phyloP scores from a whole-genome alignment of 139 green algal species.

The Nannochloris sp. region DNA sequence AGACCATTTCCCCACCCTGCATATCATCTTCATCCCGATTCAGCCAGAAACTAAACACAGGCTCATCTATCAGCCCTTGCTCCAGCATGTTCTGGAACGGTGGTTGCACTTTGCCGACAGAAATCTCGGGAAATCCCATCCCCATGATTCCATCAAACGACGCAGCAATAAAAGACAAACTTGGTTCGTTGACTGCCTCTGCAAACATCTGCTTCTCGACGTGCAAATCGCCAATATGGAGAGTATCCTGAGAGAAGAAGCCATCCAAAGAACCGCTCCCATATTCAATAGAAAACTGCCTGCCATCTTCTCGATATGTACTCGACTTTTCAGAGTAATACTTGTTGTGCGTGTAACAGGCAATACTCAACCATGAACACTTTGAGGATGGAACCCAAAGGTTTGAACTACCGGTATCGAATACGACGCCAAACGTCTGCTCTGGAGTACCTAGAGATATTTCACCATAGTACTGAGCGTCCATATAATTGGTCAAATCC shows the following conservation, averaged over 20 bases:
- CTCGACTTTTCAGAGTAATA: conserved; percentile 66
- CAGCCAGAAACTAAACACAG: conserved; percentile 97
- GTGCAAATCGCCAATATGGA: conserved; percentile 63
- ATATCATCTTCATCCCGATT: conserved; percentile 49
- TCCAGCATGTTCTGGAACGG: conserved; percentile 84
- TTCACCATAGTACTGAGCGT: conserved; percentile 88
- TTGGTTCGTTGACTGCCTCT: conserved; percentile 81
- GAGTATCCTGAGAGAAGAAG: conserved; percentile 75
- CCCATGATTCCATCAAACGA: conserved; percentile 99
- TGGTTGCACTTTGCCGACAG: conserved; percentile 65
- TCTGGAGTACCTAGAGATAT: conserved; percentile 81
- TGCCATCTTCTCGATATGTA: conserved; percentile 54
- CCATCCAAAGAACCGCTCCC: conserved; percentile 82
- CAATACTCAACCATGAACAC: conserved; percentile 79
- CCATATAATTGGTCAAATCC: conserved; percentile 34
- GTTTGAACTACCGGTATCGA: conserved; percentile 91
- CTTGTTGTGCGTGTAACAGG: conserved; percentile 83
- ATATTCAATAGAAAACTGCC: conserved; percentile 95
- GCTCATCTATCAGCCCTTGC: conserved; percentile 63
- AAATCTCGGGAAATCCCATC: conserved; percentile 88
- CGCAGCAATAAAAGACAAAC: conserved; percentile 87
- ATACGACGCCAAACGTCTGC: conserved; percentile 88
- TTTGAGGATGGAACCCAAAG: conserved; percentile 66
- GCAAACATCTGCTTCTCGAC: conserved; percentile 63
- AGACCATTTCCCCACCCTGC: conserved; percentile 83